Conservation (phyloP, 2,329 filamentous ascomycete species). For the Fusarium pseudoanthophilum region DNA sequence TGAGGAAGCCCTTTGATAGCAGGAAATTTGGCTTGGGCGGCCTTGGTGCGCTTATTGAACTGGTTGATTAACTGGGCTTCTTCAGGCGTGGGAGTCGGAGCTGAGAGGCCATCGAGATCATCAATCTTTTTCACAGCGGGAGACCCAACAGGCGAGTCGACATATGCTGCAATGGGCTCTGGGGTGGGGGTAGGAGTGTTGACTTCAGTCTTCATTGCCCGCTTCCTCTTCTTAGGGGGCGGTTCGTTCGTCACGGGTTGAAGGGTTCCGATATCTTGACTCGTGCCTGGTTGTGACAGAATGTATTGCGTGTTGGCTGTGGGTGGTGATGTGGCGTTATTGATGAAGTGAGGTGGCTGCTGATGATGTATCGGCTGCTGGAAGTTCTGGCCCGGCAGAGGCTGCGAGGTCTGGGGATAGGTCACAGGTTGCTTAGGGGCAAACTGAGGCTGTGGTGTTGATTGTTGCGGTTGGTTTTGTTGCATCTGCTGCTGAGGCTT, state of each 20-base stretch:
- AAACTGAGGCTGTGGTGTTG: slow-evolving; percentile 39
- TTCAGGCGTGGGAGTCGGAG: slow-evolving; percentile 48
- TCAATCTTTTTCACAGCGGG: slow-evolving; percentile 47
- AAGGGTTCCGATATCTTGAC: slow-evolving; percentile 34
- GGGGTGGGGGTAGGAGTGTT: slow-evolving; percentile 42
- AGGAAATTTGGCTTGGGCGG: slow-evolving; percentile 52
- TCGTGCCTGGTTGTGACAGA: slow-evolving; percentile 37
- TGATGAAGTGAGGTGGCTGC: slow-evolving; percentile 30
- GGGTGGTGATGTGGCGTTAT: slow-evolving; percentile 35
- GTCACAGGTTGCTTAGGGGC: slow-evolving; percentile 34
- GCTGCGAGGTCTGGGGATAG: slow-evolving; percentile 33
- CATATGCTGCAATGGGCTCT: slow-evolving; percentile 40
- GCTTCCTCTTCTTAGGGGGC: slow-evolving; percentile 54
- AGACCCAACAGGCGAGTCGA: slow-evolving; percentile 47
- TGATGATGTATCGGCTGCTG: slow-evolving; percentile 43
- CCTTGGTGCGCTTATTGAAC: slow-evolving; percentile 52
- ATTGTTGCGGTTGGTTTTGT: slow-evolving; percentile 23
- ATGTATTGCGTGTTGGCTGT: slow-evolving; percentile 37
- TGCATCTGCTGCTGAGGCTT: slow-evolving; percentile 27
- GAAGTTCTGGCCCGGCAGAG: slow-evolving; percentile 29
- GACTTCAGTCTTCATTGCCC: slow-evolving; percentile 43
- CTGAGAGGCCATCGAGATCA: slow-evolving; percentile 48
- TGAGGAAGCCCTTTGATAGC: slow-evolving; percentile 53
- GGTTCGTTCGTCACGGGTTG: slow-evolving; percentile 43
- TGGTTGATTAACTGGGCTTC: slow-evolving; percentile 52